A percentile compares a stretch with the other conserved stretches of the same genome.
Evolutionary conservation across 2,329 filamentous ascomycete genomes (phyloP).

Genomic region (Pestalotiopsis sp.): DNA sequence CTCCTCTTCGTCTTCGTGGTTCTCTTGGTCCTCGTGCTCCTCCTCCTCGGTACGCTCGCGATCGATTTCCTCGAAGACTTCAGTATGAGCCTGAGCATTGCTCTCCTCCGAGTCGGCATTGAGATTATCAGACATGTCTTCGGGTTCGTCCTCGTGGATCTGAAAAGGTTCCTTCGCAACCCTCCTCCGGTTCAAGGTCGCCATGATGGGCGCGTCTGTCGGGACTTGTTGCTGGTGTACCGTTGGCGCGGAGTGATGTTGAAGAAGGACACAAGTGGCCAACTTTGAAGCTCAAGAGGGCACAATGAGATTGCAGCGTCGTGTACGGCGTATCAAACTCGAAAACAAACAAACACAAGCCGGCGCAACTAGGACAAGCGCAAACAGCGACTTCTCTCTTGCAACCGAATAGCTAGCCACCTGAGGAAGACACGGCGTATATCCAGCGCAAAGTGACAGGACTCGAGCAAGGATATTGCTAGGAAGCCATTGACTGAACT

Average conservation of each 20-base stretch:
- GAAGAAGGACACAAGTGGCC: neutral
- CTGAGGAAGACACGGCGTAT: neutral
- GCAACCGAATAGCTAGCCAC: neutral
- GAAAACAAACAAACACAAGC: neutral
- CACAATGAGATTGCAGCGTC: neutral
- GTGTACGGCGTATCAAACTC: neutral
- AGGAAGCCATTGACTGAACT: neutral
- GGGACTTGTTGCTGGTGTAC: neutral
- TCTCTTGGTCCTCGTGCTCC: conserved; percentile 37
- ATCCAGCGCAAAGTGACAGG: neutral
- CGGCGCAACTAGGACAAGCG: neutral
- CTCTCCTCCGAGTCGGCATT: conserved; percentile 29
- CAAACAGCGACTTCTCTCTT: neutral
- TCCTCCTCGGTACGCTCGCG: conserved; percentile 36
- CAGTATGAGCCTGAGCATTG: conserved; percentile 21
- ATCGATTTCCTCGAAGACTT: conserved; percentile 34
- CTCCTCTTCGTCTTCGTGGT: conserved; percentile 42
- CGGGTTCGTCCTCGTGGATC: conserved; percentile 36
- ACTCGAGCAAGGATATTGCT: neutral
- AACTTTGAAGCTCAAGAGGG: neutral
- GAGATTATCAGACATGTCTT: conserved; percentile 26
- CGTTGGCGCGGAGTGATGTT: neutral
- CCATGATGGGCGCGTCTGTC: conserved; percentile 15
- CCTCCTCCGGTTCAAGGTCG: conserved; percentile 31
- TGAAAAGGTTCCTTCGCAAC: conserved; percentile 36